Conservation (phyloP, 2,329 filamentous ascomycete genomes). For the Reticulascus tulasneorum region DNA sequence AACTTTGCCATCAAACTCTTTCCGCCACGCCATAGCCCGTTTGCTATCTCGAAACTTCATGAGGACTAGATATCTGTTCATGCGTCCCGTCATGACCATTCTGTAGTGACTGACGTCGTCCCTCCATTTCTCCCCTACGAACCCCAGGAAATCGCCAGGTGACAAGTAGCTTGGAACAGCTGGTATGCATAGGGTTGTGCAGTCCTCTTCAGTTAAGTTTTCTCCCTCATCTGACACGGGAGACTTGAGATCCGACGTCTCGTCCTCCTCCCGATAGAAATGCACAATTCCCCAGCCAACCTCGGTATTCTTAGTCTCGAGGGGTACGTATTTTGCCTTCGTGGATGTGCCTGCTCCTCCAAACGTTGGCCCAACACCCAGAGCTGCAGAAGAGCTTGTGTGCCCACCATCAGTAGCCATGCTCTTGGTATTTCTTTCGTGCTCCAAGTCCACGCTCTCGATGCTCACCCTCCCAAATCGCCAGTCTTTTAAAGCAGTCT, state of each 20-base stretch:
- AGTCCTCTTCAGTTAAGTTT: slow-evolving; percentile 53
- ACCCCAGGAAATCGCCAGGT: slow-evolving; percentile 84
- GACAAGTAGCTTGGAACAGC: slow-evolving; percentile 94
- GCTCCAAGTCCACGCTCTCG: slow-evolving; percentile 72
- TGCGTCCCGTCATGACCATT: slow-evolving; percentile 83
- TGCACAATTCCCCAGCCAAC: slow-evolving; percentile 91
- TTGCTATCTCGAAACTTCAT: slow-evolving; percentile 83
- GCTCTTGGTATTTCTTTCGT: slow-evolving; percentile 18
- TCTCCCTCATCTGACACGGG: slow-evolving; percentile 22
- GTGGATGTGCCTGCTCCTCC: slow-evolving; percentile 68
- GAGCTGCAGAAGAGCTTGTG: slow-evolving; percentile 45
- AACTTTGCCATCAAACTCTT: slow-evolving; percentile 85
- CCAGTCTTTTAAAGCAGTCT: slow-evolving; percentile 63
- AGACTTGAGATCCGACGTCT: slow-evolving; percentile 55
- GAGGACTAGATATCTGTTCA: slow-evolving; percentile 91
- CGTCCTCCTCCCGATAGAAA: slow-evolving; percentile 80
- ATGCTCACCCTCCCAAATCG: slow-evolving; percentile 75
- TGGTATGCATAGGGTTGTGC: slow-evolving; percentile 86
- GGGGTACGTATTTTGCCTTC: slow-evolving; percentile 72
- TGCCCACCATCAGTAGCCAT: slow-evolving; percentile 33
- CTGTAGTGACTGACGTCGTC: slow-evolving; percentile 88
- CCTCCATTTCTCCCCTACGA: slow-evolving; percentile 82
- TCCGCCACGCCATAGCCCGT: slow-evolving; percentile 74
- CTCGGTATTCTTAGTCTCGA: slow-evolving; percentile 69
- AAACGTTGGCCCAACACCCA: slow-evolving; percentile 49